Evolutionary conservation across 192 early-diverging fungal genomes (phyloP), one percentile per base, ranked within the genome.

Genomic region (Funneliformis mosseae): DNA sequence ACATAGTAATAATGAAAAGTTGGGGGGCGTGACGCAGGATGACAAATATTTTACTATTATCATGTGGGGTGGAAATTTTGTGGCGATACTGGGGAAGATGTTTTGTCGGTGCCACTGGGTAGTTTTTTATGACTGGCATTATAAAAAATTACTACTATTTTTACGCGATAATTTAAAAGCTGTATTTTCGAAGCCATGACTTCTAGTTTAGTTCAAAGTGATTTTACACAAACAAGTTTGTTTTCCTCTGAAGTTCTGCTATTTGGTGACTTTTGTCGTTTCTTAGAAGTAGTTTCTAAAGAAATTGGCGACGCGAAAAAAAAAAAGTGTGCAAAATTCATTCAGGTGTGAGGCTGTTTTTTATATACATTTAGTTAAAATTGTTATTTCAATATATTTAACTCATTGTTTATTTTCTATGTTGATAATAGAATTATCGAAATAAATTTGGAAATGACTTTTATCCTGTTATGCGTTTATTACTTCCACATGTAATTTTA

Each of bases 401-500:
- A 25, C n/a, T n/a, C n/a, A n/a, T n/a, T n/a, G n/a, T n/a, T 48
- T 42, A 14, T 50, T 27, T 21, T 23, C 7, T n/a, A n/a, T 27
- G 25, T 43, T 43, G 18, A n/a, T n/a, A 2, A 50, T 48, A 78
- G 77, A 68, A 64, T 41, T 78, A 63, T 63, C 55, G 77, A 6
- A 64, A 18, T 28, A 68, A 28, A 67, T 64, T 50, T 28, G 61
- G 61, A 28, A 45, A 68, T 28, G 46, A 68, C 14, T 66, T 78
- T 67, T 78, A 78, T 33, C 81, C 83, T n/a, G 74, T 81, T 10
- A 84, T 86, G 43, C 82, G 85, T 5, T 66, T 86, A 48, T n/a
- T 86, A 21, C 59, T 86, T 4, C 85, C 85, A 23, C 76, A 84
- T 70, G 85, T 86, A 67, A 68, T 11, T 80, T 33, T 28, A n/a